Evolutionary conservation across 108 stramenopile genomes (phyloP).

Genomic region (Nannochloropsis oceanica): DNA sequence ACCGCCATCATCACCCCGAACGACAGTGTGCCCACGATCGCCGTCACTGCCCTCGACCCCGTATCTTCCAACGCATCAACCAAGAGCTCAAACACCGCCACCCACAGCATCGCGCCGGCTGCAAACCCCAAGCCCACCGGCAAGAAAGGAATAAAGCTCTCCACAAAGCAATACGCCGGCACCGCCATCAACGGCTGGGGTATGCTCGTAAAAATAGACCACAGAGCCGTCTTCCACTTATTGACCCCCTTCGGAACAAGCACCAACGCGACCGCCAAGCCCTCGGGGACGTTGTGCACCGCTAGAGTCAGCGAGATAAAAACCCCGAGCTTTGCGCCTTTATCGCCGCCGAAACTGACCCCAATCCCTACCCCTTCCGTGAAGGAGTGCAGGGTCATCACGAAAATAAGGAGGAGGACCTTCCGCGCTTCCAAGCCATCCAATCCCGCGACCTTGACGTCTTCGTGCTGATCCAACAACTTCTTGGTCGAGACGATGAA

Average conservation of each 20-base stretch:
- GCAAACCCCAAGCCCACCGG: constrained; percentile 96
- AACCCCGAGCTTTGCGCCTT: constrained; percentile 69
- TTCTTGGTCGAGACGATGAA: constrained; percentile 19
- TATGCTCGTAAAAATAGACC: constrained; percentile 79
- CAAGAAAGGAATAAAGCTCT: constrained; percentile 74
- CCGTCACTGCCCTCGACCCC: not conserved
- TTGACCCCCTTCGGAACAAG: constrained; percentile 70
- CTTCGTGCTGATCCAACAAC: constrained; percentile 64
- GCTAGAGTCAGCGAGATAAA: constrained; percentile 90
- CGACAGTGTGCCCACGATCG: not conserved
- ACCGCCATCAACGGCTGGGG: constrained; percentile 98
- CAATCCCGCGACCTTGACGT: constrained; percentile 62
- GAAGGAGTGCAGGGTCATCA: constrained; percentile 95
- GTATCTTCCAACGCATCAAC: constrained; percentile 70
- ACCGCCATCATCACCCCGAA: not conserved
- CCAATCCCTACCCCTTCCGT: constrained; percentile 94
- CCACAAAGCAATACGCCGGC: constrained; percentile 86
- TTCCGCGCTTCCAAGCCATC: constrained; percentile 70
- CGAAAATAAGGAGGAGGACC: constrained; percentile 80
- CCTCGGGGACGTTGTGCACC: constrained; percentile 97
- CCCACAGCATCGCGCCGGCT: constrained; percentile 92
- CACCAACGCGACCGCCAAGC: constrained; percentile 87
- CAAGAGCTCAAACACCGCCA: constrained; percentile 80
- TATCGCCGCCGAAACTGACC: constrained; percentile 69
- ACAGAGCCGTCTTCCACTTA: constrained; percentile 67